Conservation (phyloP, 2,329 filamentous ascomycete genomes). For the Colletotrichum caudatum region DNA sequence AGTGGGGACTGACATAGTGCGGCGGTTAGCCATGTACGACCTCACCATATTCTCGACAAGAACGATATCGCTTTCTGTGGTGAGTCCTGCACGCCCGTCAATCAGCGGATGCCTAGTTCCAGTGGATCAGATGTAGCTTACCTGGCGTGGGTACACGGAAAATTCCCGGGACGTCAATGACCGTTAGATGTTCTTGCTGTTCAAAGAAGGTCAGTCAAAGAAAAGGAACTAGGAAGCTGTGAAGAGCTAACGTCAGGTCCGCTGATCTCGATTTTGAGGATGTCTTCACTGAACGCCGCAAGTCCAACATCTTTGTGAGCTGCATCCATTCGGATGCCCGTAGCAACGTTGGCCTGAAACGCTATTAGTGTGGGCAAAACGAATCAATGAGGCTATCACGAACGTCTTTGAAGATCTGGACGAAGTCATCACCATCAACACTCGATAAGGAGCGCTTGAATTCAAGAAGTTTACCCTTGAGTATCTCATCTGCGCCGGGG, state of each 20-base stretch:
- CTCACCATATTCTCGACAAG: slow-evolving; percentile 62
- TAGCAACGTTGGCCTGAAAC: neutral
- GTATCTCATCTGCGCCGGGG: slow-evolving; percentile 36
- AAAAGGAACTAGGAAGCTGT: neutral
- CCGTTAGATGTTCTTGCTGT: slow-evolving; percentile 59
- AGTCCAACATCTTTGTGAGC: neutral
- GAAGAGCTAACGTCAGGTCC: slow-evolving; percentile 54
- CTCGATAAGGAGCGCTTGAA: slow-evolving; percentile 49
- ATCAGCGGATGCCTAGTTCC: slow-evolving; percentile 16
- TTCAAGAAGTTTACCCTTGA: slow-evolving; percentile 35
- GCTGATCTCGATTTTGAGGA: neutral
- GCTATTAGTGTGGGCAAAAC: neutral
- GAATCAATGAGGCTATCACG: slow-evolving; percentile 44
- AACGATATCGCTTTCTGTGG: slow-evolving; percentile 57
- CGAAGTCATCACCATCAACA: slow-evolving; percentile 49
- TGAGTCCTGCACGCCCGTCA: slow-evolving; percentile 49
- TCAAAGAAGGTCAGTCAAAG: slow-evolving; percentile 44
- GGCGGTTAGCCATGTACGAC: slow-evolving; percentile 57
- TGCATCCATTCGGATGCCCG: neutral
- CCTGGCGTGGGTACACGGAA: slow-evolving; percentile 53
- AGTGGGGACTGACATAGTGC: slow-evolving; percentile 55
- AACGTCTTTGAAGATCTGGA: slow-evolving; percentile 50
- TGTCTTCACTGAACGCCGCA: neutral
- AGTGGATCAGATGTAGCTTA: neutral
- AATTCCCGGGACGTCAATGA: slow-evolving; percentile 67